These are phyloP conservation scores for Aspergillus asperescens DNA, from an alignment of 495 filamentous ascomycete species.

Conservation along the genomic window DNA sequence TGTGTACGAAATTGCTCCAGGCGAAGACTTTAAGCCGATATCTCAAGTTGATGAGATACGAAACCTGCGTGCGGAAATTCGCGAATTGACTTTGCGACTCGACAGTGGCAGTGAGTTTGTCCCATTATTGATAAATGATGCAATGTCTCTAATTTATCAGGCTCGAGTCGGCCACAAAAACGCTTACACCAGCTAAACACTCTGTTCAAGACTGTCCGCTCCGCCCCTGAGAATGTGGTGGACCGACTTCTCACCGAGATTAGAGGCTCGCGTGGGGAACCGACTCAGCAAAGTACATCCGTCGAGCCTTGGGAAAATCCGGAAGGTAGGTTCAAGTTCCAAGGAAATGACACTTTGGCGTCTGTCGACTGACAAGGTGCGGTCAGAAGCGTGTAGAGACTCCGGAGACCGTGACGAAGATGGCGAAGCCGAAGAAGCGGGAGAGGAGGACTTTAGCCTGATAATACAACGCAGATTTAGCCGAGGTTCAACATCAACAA, in stretches of 20 bases:
- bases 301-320: conserved; percentile 30
- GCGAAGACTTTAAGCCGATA: conserved; percentile 37
- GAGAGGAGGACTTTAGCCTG: conserved; percentile 16
- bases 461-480: neutral
- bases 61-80: conserved; percentile 38
- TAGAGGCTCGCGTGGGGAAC: conserved; percentile 22
- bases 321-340: conserved; percentile 20
- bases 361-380: neutral
- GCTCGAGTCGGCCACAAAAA: conserved; percentile 20
- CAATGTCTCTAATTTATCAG: conserved; percentile 4
- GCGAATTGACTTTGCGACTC: conserved; percentile 28
- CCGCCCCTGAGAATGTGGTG: conserved; percentile 31
- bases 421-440: conserved; percentile 4
- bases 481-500: conserved; percentile 14
- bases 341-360: neutral
- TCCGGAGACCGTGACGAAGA: conserved; percentile 7
- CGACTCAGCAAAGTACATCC: conserved; percentile 17
- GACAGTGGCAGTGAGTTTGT: conserved; percentile 29
- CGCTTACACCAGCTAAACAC: conserved; percentile 34
- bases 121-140: neutral
- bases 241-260: conserved; percentile 34
- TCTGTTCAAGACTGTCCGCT: conserved; percentile 40
- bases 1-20: conserved; percentile 34
- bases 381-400: neutral
- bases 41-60: conserved; percentile 42